Evolutionary conservation across 2,329 filamentous ascomycete genomes (phyloP).

Genomic region (Trichoderma simmonsii): DNA sequence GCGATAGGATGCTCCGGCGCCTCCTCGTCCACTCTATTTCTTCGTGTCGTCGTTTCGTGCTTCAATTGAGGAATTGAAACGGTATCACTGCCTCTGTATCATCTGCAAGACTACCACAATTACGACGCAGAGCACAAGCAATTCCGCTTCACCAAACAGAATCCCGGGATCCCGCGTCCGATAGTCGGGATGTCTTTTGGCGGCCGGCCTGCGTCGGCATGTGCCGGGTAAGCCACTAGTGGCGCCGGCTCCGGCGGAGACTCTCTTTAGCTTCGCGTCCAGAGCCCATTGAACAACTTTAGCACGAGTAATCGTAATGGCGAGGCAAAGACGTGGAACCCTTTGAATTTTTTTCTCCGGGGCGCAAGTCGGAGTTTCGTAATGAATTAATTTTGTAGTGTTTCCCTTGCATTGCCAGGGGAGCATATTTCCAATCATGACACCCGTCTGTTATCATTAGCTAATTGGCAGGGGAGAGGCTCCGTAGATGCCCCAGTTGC

Average conservation of each 20-base stretch:
- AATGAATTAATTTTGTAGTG: neutral
- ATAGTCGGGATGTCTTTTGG: slow-evolving; percentile 2
- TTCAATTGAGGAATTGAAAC: neutral
- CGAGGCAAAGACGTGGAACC: neutral
- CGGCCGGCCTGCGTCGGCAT: slow-evolving; percentile 20
- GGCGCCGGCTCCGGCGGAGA: slow-evolving; percentile 8
- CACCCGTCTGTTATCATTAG: neutral
- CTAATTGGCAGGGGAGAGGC: neutral
- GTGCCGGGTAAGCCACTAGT: slow-evolving; percentile 2
- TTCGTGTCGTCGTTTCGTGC: neutral
- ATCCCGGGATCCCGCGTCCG: slow-evolving; percentile 10
- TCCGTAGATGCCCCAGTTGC: neutral
- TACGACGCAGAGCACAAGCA: neutral
- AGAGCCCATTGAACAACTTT: neutral
- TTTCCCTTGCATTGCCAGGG: neutral
- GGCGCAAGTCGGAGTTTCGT: neutral
- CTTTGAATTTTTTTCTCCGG: neutral
- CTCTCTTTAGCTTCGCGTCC: neutral
- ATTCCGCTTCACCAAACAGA: neutral
- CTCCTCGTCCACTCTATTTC: neutral
- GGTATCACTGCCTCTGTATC: neutral
- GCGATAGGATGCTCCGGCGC: neutral
- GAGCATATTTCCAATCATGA: neutral
- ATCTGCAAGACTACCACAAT: neutral
- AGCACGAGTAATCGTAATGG: neutral